Percentiles rank a stretch among this genome's conserved stretches.
Evolutionary conservation across 495 filamentous ascomycete species (phyloP).

Genomic region (Cenococcum geophilum): DNA sequence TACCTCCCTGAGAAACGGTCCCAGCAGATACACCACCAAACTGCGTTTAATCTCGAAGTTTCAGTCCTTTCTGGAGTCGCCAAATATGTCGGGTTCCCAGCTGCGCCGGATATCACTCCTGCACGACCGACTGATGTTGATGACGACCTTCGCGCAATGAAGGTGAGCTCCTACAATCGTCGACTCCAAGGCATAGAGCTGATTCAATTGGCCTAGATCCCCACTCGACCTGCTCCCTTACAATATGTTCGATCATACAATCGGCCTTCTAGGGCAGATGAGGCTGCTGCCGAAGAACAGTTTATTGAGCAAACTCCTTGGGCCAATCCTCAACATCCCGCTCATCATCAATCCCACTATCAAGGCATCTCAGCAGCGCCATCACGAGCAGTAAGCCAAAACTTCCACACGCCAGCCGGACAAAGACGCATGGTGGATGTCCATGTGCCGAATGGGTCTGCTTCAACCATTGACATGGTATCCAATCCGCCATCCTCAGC

Average conservation of each 20-base stretch:
- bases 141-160: conserved; percentile 83
- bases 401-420: conserved; percentile 47
- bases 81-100: conserved; percentile 92
- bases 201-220: conserved; percentile 19
- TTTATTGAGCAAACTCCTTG: conserved; percentile 79
- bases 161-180: conserved; percentile 53
- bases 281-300: conserved; percentile 66
- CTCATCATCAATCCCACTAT: conserved; percentile 45
- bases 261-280: conserved; percentile 41
- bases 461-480: conserved; percentile 45
- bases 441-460: conserved; percentile 50
- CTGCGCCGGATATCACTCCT: conserved; percentile 73
- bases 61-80: conserved; percentile 83
- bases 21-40: conserved; percentile 69
- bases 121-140: conserved; percentile 69
- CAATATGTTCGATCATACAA: conserved; percentile 26
- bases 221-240: conserved; percentile 15
- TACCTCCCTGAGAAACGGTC: conserved; percentile 61
- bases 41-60: conserved; percentile 89
- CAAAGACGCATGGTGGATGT: conserved; percentile 50
- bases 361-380: conserved; percentile 11
- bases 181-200: conserved; percentile 8
- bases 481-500: conserved; percentile 47
- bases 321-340: conserved; percentile 82
- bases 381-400: conserved; percentile 32